These are phyloP conservation scores for Paraphoma chrysanthemicola DNA, from an alignment of 2,329 filamentous ascomycete genomes.

Conservation along the genomic window DNA sequence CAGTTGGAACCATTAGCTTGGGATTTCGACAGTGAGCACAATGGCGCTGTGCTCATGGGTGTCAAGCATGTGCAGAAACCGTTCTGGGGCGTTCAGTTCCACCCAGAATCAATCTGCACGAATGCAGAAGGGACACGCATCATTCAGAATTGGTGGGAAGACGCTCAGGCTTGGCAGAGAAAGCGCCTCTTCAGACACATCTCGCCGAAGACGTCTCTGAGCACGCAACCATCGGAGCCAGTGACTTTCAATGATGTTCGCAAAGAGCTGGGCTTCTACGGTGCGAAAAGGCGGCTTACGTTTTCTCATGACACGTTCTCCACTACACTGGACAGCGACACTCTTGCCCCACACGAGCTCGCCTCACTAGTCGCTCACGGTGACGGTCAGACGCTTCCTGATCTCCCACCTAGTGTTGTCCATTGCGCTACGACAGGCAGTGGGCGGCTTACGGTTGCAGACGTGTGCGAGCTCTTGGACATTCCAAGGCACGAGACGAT, in stretches of 20 bases:
- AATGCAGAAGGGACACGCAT: constrained; percentile 69
- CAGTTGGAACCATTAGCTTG: constrained; percentile 56
- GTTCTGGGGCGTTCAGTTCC: constrained; percentile 89
- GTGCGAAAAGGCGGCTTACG: constrained; percentile 9
- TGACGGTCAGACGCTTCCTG: constrained; percentile 27
- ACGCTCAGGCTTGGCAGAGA: constrained; percentile 63
- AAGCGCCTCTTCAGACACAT: constrained; percentile 22
- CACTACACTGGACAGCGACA: constrained; percentile 15
- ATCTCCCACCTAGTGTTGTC: constrained; percentile 36
- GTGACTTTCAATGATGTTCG: constrained; percentile 27
- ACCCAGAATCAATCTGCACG: constrained; percentile 88
- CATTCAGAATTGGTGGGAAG: constrained; percentile 77
- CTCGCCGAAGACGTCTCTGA: constrained; percentile 9
- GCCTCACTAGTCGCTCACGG: constrained; percentile 36
- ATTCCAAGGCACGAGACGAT: constrained; percentile 47
- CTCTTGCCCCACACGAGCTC: constrained; percentile 28
- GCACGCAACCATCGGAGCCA: constrained; percentile 15
- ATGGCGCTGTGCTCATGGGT: constrained; percentile 76
- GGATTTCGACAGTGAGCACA: constrained; percentile 53
- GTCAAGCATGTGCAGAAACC: constrained; percentile 72
- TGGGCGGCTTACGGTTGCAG: constrained; percentile 44
- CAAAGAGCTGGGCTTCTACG: constrained; percentile 22
- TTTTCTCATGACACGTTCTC: constrained; percentile 8
- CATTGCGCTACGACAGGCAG: constrained; percentile 44
- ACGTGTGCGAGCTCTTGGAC: constrained; percentile 46